phyloP scores from a whole-genome alignment of 2,329 filamentous ascomycete genomes.

The Ophiostoma novo-ulmi region DNA sequence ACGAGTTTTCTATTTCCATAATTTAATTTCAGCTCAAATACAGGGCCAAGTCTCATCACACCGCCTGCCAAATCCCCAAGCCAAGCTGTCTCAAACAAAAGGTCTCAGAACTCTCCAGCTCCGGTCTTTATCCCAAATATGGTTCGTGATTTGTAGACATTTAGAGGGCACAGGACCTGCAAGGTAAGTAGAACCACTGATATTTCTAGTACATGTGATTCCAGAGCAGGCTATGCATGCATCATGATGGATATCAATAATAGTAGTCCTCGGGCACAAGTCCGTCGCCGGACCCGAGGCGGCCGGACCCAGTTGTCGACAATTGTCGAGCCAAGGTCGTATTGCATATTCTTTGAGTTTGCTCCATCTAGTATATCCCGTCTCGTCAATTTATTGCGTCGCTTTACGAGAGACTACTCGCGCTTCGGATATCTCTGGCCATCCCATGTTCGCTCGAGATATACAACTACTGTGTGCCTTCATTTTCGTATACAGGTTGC shows the following conservation, averaged over 20 bases:
- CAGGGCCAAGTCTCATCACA: background rate
- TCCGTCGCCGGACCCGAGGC: background rate
- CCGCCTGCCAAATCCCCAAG: background rate
- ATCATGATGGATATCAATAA: background rate
- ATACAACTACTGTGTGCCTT: background rate
- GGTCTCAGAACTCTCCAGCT: constrained; percentile 5
- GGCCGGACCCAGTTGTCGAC: background rate
- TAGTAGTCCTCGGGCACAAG: background rate
- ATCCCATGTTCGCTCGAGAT: background rate
- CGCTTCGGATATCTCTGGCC: background rate
- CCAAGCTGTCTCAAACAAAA: constrained; percentile 1
- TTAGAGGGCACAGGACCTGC: background rate
- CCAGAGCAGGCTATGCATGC: background rate
- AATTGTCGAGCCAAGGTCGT: background rate
- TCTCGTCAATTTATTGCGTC: background rate
- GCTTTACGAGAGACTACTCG: background rate
- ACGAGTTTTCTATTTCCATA: too few relatives aligned
- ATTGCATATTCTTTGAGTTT: background rate
- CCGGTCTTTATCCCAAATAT: background rate
- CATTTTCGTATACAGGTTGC: background rate
- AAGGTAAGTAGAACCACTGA: background rate
- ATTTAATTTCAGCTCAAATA: background rate
- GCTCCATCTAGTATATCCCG: background rate
- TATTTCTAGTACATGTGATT: background rate
- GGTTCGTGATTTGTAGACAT: background rate